Base-by-base conservation (phyloP, 495 filamentous ascomycete genomes). In the Beverwykella pulmonaria region DNA sequence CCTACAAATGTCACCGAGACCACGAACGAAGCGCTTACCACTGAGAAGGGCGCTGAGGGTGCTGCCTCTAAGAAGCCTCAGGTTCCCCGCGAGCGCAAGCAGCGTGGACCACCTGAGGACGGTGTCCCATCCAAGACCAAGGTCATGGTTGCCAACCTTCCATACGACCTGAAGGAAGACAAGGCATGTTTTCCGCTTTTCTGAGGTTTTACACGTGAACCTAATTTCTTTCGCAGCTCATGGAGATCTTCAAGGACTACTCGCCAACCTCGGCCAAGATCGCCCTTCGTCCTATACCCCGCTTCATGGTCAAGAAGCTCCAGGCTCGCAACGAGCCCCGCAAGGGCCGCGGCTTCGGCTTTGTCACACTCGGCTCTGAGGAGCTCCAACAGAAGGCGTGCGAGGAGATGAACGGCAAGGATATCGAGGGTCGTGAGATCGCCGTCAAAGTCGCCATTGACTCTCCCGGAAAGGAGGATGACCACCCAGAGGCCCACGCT, bases 281-380 rank as follows among this genome's bases (percentile, higher is more conserved):
- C 75, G 94, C 94, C 66, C 90, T 98, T 68, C 93, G 94, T 50
- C 94, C 94, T 41, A 98, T 98, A 72, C 95, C 95, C 56, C 93
- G 92, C 69, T 98, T 97, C 86, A 98, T 98, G 94, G 93, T 98
- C 81, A 95, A 95, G 87, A 98, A 98, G 84, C 92, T 98, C 59
- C 93, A 95, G 81, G 91, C 91, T 69, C 93, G 94, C 73, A 92
- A 92, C 69, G 94, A 98, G 82, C 90, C 93, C 66, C 95, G 94
- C 84, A 98, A 98, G 89, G 96, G 95, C 57, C 94, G 94, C 81
- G 94, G 94, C 53, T 98, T 98, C 78, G 94, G 94, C 54, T 98
- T 98, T 78, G 95, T 98, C 63, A 98, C 92, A 67, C 87, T 98
- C 44, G 89, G 87, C 53, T 96, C 93, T 9, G 93, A 98, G 82